phyloP scores from a whole-genome alignment of 306 rosid species.

The Castanea crenata region DNA sequence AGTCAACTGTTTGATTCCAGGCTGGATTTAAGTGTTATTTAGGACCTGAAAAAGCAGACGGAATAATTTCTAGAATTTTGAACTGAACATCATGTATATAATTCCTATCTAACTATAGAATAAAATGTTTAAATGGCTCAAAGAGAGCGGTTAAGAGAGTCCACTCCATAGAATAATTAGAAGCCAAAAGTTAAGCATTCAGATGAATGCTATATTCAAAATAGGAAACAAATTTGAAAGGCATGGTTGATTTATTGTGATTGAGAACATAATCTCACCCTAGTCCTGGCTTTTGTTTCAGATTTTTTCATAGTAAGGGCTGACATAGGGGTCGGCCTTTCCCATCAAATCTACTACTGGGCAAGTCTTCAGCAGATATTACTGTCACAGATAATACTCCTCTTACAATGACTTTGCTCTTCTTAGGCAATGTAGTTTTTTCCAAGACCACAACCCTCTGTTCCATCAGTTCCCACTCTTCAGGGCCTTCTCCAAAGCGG shows the following conservation, averaged over 20 bases:
- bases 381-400: slow-evolving; percentile 88
- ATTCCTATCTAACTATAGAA: neutral
- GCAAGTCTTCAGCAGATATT: slow-evolving; percentile 87
- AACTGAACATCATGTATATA: neutral
- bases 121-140: neutral
- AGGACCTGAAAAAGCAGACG: slow-evolving; percentile 57
- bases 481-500: slow-evolving; percentile 69
- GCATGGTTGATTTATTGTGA: neutral
- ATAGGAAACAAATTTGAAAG: neutral
- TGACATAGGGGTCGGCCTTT: slow-evolving; percentile 91
- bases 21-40: slow-evolving; percentile 73
- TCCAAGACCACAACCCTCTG: slow-evolving; percentile 28
- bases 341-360: slow-evolving; percentile 80
- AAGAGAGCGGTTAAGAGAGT: neutral
- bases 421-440: slow-evolving; percentile 41
- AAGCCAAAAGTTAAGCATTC: neutral
- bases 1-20: slow-evolving; percentile 96
- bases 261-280: slow-evolving; percentile 50
- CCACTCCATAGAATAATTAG: neutral
- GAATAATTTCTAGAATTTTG: neutral
- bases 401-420: slow-evolving; percentile 69
- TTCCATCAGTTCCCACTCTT: slow-evolving; percentile 35
- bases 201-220: neutral
- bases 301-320: slow-evolving; percentile 75
- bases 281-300: slow-evolving; percentile 67